Percentiles rank a stretch among this genome's conserved stretches.
Conservation (phyloP, 23 red algal genomes). For the Gracilaria caudata region DNA sequence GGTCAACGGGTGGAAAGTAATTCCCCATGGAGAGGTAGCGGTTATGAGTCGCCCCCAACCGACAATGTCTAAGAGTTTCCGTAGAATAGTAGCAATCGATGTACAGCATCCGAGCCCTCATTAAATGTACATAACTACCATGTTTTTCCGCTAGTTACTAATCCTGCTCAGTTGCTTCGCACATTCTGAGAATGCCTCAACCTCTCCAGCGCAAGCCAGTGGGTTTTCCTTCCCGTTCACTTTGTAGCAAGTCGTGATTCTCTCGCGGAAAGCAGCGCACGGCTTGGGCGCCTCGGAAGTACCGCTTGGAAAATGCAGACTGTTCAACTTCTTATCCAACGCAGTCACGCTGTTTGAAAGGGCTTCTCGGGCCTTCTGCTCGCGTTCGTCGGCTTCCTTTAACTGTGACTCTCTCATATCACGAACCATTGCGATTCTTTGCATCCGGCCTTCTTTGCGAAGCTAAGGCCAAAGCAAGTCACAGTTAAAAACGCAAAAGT, state of each 20-base stretch:
- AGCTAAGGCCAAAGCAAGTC: not conserved
- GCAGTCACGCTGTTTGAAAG: not conserved
- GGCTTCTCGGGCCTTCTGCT: conserved; percentile 32
- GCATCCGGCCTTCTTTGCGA: conserved; percentile 47
- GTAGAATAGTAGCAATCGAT: conserved; percentile 18
- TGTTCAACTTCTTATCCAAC: conserved; percentile 41
- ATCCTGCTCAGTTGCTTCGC: conserved; percentile 64
- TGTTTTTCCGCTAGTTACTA: conserved; percentile 35
- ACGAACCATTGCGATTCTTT: conserved; percentile 24
- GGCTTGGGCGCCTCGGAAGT: conserved; percentile 20
- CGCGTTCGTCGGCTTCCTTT: conserved; percentile 50
- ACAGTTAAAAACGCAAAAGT: not conserved
- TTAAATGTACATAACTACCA: conserved; percentile 37
- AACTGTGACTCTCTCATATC: conserved; percentile 48
- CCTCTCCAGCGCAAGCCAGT: conserved; percentile 42
- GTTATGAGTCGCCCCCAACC: not conserved
- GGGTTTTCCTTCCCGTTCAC: conserved; percentile 58
- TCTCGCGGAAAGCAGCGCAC: conserved; percentile 45
- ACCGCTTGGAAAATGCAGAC: conserved; percentile 28
- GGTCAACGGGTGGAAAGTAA: not conserved
- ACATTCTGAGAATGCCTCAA: conserved; percentile 69
- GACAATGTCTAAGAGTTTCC: not conserved
- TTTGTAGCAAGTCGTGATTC: conserved; percentile 58
- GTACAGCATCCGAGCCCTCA: conserved; percentile 22
- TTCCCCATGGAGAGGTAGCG: not conserved